These are phyloP conservation scores for Leucaena leucocephala DNA, from an alignment of 306 rosid species.

Conservation along the genomic window DNA sequence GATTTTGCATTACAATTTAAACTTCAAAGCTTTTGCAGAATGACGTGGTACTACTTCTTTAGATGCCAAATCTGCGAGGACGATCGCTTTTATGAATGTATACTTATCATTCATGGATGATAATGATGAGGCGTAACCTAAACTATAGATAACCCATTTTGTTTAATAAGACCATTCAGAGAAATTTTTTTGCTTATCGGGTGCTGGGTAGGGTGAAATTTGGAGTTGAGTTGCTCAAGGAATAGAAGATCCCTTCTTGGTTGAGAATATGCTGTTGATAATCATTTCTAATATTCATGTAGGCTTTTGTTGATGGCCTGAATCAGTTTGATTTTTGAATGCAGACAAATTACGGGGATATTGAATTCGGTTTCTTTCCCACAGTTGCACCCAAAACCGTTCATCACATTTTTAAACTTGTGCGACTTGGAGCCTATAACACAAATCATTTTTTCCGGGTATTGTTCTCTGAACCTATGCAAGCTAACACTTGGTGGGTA, in stretches of 20 bases:
- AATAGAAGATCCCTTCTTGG: slow-evolving; percentile 11
- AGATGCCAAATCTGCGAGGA: background rate
- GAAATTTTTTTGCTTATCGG: background rate
- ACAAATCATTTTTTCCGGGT: slow-evolving; percentile 96
- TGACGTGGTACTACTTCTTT: background rate
- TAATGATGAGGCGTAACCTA: slow-evolving; percentile 23
- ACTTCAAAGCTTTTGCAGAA: slow-evolving; percentile 12
- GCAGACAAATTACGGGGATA: slow-evolving; percentile 92
- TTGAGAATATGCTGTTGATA: slow-evolving; percentile 9
- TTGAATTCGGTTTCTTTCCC: slow-evolving; percentile 94
- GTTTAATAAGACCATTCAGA: slow-evolving; percentile 7
- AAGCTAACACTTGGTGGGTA: slow-evolving; percentile 4
- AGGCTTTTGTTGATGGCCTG: slow-evolving; percentile 8
- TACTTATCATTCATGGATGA: slow-evolving; percentile 8
- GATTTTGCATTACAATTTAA: slow-evolving; percentile 23
- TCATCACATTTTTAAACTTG: slow-evolving; percentile 90
- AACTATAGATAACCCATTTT: slow-evolving; percentile 13
- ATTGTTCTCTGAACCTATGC: slow-evolving; percentile 39
- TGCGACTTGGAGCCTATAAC: slow-evolving; percentile 87
- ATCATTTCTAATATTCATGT: slow-evolving; percentile 20
- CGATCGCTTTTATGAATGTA: background rate
- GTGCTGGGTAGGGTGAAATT: slow-evolving; percentile 20
- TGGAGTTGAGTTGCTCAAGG: slow-evolving; percentile 13
- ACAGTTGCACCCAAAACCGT: slow-evolving; percentile 88
- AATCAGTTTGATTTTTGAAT: slow-evolving; percentile 30